Evolutionary conservation across 2,329 filamentous ascomycete genomes (phyloP).

Genomic region (Botrytis medusae): DNA sequence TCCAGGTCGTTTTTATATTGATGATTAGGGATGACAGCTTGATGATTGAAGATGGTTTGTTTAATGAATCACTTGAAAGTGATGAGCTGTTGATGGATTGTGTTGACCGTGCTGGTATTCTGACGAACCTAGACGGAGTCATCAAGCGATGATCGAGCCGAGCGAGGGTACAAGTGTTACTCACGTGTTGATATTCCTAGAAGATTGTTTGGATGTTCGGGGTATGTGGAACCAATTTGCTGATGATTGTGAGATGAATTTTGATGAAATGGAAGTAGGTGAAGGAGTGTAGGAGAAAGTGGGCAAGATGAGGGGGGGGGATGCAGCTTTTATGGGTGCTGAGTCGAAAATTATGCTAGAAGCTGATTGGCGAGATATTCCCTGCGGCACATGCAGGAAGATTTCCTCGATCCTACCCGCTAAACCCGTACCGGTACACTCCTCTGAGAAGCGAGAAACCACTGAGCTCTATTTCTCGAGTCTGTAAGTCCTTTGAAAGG

Average conservation of each 20-base stretch:
- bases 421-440: conserved; percentile 30
- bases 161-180: conserved; percentile 39
- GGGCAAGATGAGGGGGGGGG: conserved; percentile 33
- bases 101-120: conserved; percentile 26
- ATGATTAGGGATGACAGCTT: neutral
- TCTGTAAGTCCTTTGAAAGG: neutral
- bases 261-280: conserved; percentile 25
- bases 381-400: conserved; percentile 22
- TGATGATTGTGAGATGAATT: conserved; percentile 26
- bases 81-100: conserved; percentile 32
- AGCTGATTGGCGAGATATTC: conserved; percentile 20
- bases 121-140: conserved; percentile 29
- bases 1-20: neutral
- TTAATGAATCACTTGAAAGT: conserved; percentile 29
- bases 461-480: neutral
- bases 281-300: conserved; percentile 36
- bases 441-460: neutral
- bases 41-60: conserved; percentile 23
- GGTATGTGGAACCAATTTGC: conserved; percentile 33
- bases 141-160: conserved; percentile 32
- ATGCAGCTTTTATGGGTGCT: conserved; percentile 35
- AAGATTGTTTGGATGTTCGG: conserved; percentile 28
- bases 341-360: conserved; percentile 14
- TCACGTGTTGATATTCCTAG: conserved; percentile 34
- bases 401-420: conserved; percentile 18